Base-by-base conservation (phyloP, 139 green algal species). In the Micractinium sp. region DNA sequence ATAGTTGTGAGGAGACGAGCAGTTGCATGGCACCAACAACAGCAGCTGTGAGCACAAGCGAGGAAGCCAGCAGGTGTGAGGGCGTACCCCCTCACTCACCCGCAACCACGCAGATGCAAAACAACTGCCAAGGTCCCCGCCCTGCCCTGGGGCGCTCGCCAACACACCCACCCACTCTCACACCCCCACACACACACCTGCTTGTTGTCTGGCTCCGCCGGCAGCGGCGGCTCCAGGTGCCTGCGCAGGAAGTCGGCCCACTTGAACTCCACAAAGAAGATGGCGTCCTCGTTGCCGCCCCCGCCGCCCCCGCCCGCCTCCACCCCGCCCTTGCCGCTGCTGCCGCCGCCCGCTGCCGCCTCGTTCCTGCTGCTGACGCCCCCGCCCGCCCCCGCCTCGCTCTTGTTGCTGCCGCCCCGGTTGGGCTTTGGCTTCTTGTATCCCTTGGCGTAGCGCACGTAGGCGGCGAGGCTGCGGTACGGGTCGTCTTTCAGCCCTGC, bases 211-310 rank as follows among this genome's bases (percentile, higher is more conserved):
- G 71, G 71, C 71, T 77, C 71, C 0, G 31, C 71, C 71, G 36
- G 31, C 71, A 77, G 71, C 71, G 31, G 71, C 31, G 71, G 71
- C 1, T 38, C 13, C 31, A n/a, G 15, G 71, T 38, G 71, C 12
- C 71, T 22, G 31, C 31, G 71, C 71, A 77, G 15, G 31, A 39
- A 15, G 71, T 19, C 71, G 19, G 71, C 71, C 71, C 71, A 77
- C 31, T 77, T 77, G 71, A 77, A 77, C 71, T 77, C 71, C 71
- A 77, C 71, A 38, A 77, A 77, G 71, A 77, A 77, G 31, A 38
- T 33, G 71, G 71, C 31, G 31, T 77, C 31, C 71, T 77, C 31
- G 71, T 77, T 77, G 29, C 71, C 31, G 71, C 29, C 71, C 29
- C 31, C 71, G 9, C 47, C 47, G 9, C 47, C 47, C 47, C 47